Percentiles rank a stretch among this genome's conserved stretches.
phyloP scores from a whole-genome alignment of 106 monocot species.

The Platanthera guangdongensis region DNA sequence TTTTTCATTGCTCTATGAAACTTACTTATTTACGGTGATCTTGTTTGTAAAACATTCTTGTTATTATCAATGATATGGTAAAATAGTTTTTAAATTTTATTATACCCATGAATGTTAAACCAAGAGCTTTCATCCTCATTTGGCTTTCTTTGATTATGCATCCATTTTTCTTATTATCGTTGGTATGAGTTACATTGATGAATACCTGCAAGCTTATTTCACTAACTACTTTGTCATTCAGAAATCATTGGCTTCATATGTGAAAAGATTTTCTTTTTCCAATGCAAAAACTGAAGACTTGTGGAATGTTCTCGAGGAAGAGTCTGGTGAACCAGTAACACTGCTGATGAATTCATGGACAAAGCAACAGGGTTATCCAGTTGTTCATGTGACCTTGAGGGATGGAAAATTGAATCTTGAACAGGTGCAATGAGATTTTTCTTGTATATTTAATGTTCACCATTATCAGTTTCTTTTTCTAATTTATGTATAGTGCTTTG shows the following conservation, averaged over 20 bases:
- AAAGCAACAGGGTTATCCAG: slow-evolving; percentile 93
- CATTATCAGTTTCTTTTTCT: neutral
- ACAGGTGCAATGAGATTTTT: slow-evolving; percentile 42
- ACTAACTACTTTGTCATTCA: slow-evolving; percentile 15
- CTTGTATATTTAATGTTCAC: neutral
- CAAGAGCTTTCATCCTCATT: neutral
- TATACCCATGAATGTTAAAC: neutral
- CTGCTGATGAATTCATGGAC: slow-evolving; percentile 89
- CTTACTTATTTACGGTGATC: neutral
- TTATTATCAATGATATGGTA: neutral
- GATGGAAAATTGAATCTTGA: slow-evolving; percentile 44
- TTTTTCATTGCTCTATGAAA: too few species aligned
- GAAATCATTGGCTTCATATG: slow-evolving; percentile 85
- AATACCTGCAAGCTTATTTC: neutral
- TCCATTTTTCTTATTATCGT: neutral
- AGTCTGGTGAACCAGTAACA: slow-evolving; percentile 78
- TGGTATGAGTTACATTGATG: neutral
- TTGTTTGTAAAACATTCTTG: neutral
- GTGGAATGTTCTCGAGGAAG: slow-evolving; percentile 89
- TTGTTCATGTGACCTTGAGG: slow-evolving; percentile 47
- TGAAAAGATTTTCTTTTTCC: slow-evolving; percentile 76
- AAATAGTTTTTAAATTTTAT: neutral
- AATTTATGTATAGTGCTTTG: too few species aligned
- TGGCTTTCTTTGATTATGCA: neutral
- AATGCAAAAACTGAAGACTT: slow-evolving; percentile 97